Percentiles rank a stretch among this genome's conserved stretches.
These are phyloP conservation scores for Colletotrichum plurivorum DNA, from an alignment of 2,329 filamentous ascomycete species.

Conservation along the genomic window DNA sequence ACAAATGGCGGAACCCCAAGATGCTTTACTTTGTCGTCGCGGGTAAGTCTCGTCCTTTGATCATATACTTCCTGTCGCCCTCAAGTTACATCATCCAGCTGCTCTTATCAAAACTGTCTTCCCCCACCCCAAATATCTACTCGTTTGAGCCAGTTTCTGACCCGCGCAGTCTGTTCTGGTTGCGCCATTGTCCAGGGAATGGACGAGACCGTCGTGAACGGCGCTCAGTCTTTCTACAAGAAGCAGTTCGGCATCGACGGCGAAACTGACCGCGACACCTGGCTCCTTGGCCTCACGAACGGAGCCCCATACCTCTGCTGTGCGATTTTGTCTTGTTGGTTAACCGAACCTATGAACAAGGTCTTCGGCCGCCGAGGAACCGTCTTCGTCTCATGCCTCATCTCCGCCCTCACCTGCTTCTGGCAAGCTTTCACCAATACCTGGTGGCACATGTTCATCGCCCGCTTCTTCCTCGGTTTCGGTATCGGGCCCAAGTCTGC, in stretches of 20 bases:
- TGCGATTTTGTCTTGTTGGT: slow-evolving; percentile 55
- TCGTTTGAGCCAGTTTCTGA: too few relatives aligned
- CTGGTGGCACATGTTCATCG: slow-evolving; percentile 52
- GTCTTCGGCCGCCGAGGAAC: slow-evolving; percentile 74
- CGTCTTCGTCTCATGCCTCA: slow-evolving; percentile 73
- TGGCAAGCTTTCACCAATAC: slow-evolving; percentile 70
- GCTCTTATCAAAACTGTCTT: too few relatives aligned
- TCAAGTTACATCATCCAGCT: too few relatives aligned
- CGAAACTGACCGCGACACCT: slow-evolving; percentile 40
- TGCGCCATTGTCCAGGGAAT: slow-evolving; percentile 65
- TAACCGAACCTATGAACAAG: slow-evolving; percentile 64
- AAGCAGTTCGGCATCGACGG: slow-evolving; percentile 51
- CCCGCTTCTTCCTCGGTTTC: slow-evolving; percentile 53
- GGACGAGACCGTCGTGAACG: slow-evolving; percentile 76
- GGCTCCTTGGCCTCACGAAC: slow-evolving; percentile 70
- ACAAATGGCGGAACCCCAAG: too few relatives aligned
- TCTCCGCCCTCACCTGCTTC: slow-evolving; percentile 65
- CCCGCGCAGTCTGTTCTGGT: not conserved
- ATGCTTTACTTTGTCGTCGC: too few relatives aligned
- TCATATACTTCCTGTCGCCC: too few relatives aligned
- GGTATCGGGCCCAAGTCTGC: slow-evolving; percentile 54
- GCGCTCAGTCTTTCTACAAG: slow-evolving; percentile 67
- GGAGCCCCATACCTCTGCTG: slow-evolving; percentile 68
- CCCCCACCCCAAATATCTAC: too few relatives aligned
- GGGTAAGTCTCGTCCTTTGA: too few relatives aligned